These are phyloP conservation scores for Mayamaea pseudoterrestris DNA, from an alignment of 108 stramenopile genomes.

Conservation along the genomic window DNA sequence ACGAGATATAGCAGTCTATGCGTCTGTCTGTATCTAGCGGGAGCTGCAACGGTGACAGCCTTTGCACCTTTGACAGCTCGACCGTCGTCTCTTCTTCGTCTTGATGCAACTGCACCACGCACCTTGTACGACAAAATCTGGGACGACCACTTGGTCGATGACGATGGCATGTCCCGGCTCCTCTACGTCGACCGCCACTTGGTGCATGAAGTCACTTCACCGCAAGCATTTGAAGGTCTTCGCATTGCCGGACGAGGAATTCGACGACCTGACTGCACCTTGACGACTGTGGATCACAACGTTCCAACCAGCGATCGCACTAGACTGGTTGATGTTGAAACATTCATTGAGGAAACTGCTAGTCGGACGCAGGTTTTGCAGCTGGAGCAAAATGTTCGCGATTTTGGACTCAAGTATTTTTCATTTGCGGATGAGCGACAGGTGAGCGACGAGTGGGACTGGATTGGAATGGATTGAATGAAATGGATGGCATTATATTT, in stretches of 20 bases:
- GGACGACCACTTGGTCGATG: slow-evolving; percentile 78
- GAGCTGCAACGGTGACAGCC: too few relatives aligned
- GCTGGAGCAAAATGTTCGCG: slow-evolving; percentile 68
- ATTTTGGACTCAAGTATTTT: slow-evolving; percentile 90
- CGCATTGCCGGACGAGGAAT: slow-evolving; percentile 68
- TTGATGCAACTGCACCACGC: slow-evolving; percentile 8
- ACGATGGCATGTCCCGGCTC: slow-evolving; percentile 71
- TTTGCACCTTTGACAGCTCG: not conserved
- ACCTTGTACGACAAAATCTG: slow-evolving; percentile 93
- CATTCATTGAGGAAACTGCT: slow-evolving; percentile 77
- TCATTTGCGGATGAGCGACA: slow-evolving; percentile 90
- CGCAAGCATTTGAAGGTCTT: slow-evolving; percentile 93
- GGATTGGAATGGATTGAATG: too few relatives aligned
- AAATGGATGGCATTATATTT: too few relatives aligned
- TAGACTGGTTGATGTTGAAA: slow-evolving; percentile 37
- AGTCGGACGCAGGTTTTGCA: slow-evolving; percentile 78
- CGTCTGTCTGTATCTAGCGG: too few relatives aligned
- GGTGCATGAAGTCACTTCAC: slow-evolving; percentile 87
- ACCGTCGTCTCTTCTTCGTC: too few relatives aligned
- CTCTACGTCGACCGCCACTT: slow-evolving; percentile 91
- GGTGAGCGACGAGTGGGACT: too few relatives aligned
- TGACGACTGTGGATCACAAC: slow-evolving; percentile 92
- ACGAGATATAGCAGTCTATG: too few relatives aligned
- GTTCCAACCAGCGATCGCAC: slow-evolving; percentile 82
- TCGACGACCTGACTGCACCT: slow-evolving; percentile 88